These are phyloP conservation scores for Saccharomycopsis sp. DNA, from an alignment of 805 yeast species.

Conservation along the genomic window DNA sequence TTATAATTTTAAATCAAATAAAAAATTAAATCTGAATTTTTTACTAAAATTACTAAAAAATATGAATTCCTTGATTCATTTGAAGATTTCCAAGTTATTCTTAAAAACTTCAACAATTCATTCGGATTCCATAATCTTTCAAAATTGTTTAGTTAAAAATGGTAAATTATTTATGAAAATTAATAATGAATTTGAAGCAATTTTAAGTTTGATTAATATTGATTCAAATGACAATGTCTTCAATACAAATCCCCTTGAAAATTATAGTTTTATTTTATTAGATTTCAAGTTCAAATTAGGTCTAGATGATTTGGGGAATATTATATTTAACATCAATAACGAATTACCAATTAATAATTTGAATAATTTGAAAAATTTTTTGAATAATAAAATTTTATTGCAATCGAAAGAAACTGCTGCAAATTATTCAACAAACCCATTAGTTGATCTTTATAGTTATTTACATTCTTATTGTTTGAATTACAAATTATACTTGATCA, in stretches of 20 bases:
- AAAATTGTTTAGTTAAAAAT: conserved; percentile 9
- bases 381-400: conserved; percentile 7
- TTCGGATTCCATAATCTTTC: conserved; percentile 1
- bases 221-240: conserved; percentile 1
- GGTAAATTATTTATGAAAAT: conserved; percentile 12
- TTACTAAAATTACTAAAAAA: conserved; percentile 4
- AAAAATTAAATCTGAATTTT: conserved; percentile 5
- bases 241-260: not conserved
- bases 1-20: conserved; percentile 8
- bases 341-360: conserved; percentile 6
- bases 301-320: conserved; percentile 10
- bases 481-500: conserved; percentile 13
- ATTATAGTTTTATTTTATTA: conserved; percentile 6
- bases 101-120: conserved; percentile 1
- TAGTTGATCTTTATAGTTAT: conserved; percentile 10
- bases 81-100: conserved; percentile 10
- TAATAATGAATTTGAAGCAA: conserved; percentile 13
- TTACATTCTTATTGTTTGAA: conserved; percentile 15
- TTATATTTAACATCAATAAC: conserved; percentile 4
- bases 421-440: conserved; percentile 2
- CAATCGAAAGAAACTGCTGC: not conserved
- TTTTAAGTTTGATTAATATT: conserved; percentile 9
- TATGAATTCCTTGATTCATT: conserved; percentile 11
- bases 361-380: conserved; percentile 4
- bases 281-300: conserved; percentile 12